Base-by-base conservation (phyloP, 768 basidiomycete genomes). In the Multifurca ochricompacta region DNA sequence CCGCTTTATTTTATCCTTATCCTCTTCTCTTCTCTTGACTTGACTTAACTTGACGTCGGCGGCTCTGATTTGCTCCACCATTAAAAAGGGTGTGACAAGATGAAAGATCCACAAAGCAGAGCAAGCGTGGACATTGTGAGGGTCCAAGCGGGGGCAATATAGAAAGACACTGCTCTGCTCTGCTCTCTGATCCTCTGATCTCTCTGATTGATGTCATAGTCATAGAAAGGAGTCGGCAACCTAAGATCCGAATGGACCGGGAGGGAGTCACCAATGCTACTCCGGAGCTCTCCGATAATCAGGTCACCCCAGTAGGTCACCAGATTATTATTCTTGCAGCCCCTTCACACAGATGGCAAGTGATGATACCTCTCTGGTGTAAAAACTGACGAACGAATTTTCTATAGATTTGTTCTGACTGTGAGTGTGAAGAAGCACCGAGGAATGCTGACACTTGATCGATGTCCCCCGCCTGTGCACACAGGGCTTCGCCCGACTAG, bases 141-240 rank as follows among this genome's bases (percentile, higher is more conserved):
- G 54, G 36, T n/a, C 34, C 4, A 44, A 18, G 41, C 40, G 48
- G 42, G 39, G 21, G 41, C 35, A 44, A 41, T 35, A 31, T 10
- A 13, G 39, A 30, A 39, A 9, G 25, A n/a, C n/a, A n/a, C n/a
- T n/a, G n/a, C n/a, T n/a, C n/a, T n/a, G n/a, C n/a, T n/a, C n/a
- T n/a, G n/a, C n/a, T n/a, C n/a, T n/a, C n/a, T n/a, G n/a, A n/a
- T n/a, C n/a, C n/a, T n/a, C n/a, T n/a, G n/a, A n/a, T n/a, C n/a
- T n/a, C n/a, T n/a, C n/a, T n/a, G n/a, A n/a, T 19, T 45, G 54
- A 56, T 49, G 54, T 56, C 54, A 56, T 14, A 36, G 13, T n/a
- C n/a, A 23, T 14, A 37, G 30, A n/a, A 21, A 37, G 47, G 53
- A 54, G 40, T 16, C 36, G 21, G 9, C 21, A 6, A 25, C 16